These are phyloP conservation scores for Clavispora fructus DNA, from an alignment of 805 yeast species.

Conservation along the genomic window DNA sequence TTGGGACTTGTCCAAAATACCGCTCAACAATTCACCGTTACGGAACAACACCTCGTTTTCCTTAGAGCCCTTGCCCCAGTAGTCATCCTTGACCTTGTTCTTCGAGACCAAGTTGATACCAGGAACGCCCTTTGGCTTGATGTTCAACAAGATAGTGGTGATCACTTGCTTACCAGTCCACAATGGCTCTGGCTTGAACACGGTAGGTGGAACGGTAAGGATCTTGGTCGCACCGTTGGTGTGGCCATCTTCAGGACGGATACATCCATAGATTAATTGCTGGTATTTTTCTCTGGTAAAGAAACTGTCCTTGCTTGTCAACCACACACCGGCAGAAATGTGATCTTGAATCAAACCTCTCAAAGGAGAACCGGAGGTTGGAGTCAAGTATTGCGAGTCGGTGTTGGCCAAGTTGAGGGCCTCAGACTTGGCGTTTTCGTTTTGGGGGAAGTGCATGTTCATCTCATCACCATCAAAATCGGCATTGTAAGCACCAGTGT, in stretches of 20 bases:
- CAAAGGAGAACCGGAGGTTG: conserved; percentile 96
- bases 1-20: conserved; percentile 95
- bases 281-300: conserved; percentile 90
- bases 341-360: conserved; percentile 99
- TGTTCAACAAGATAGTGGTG: conserved; percentile 83
- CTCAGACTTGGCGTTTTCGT: conserved; percentile 94
- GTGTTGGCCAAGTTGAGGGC: conserved; percentile 94
- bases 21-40: conserved; percentile 83
- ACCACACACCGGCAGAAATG: conserved; percentile 98
- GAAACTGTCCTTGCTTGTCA: conserved; percentile 86
- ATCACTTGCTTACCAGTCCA: conserved; percentile 99
- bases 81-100: conserved; percentile 89
- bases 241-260: conserved; percentile 97
- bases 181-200: conserved; percentile 77
- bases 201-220: conserved; percentile 82
- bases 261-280: conserved; percentile 87
- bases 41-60: conserved; percentile 85
- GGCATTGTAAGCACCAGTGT: conserved; percentile 98
- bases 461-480: conserved; percentile 99
- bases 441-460: conserved; percentile 99
- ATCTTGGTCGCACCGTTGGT: conserved; percentile 61
- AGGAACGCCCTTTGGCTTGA: conserved; percentile 82
- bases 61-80: conserved; percentile 82
- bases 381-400: conserved; percentile 95
- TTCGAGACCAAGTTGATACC: conserved; percentile 81